Conservation (phyloP, 2,329 filamentous ascomycete species). For the Chlorencoelia australis region DNA sequence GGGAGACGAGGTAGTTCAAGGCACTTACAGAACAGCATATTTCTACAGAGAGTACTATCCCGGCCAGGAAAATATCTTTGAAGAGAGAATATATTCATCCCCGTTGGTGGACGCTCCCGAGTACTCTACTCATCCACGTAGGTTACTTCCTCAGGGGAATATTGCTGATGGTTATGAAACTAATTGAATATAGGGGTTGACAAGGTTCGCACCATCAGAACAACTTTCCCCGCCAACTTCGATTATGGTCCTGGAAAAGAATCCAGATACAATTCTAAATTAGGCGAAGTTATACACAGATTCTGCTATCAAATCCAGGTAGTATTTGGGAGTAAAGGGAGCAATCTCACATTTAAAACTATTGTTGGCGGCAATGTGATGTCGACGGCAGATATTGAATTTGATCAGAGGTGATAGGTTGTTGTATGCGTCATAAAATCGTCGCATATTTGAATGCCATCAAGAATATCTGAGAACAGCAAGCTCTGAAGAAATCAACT, state of each 20-base stretch:
- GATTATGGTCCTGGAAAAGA: neutral
- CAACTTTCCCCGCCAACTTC: neutral
- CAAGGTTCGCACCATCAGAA: conserved; percentile 2
- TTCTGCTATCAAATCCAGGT: neutral
- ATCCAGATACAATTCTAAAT: neutral
- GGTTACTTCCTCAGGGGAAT: neutral
- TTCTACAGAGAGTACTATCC: neutral
- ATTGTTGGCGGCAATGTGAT: conserved; percentile 5
- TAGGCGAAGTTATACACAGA: neutral
- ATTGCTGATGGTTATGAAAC: neutral
- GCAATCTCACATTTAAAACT: conserved; percentile 7
- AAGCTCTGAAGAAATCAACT: too few species aligned
- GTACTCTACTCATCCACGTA: conserved; percentile 5
- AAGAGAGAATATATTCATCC: conserved; percentile 4
- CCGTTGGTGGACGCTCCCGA: conserved; percentile 2
- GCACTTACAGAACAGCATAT: neutral
- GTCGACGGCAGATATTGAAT: conserved; percentile 6
- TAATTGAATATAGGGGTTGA: conserved; percentile 5
- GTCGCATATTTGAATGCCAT: too few species aligned
- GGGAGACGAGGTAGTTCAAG: conserved; percentile 7
- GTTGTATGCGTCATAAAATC: neutral
- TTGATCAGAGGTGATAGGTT: neutral
- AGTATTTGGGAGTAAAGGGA: conserved; percentile 8
- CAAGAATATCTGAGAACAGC: too few species aligned
- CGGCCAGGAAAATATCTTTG: neutral